Base-by-base conservation (phyloP, 345 rosid species). In the Cardamine occulta region DNA sequence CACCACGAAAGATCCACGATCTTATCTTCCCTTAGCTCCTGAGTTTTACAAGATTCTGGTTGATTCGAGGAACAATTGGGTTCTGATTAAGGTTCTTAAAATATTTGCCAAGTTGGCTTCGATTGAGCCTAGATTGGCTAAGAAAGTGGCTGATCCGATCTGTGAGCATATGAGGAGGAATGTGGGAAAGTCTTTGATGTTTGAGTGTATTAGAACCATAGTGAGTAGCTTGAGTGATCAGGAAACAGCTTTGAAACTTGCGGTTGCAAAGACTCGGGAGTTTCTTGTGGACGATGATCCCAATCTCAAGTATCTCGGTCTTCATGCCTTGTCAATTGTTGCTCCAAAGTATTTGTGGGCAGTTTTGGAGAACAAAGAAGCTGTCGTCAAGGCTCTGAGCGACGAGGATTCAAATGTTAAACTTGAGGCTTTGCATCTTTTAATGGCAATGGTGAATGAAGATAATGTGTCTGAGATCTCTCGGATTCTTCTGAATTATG, bases 381-480 rank as follows among this genome's bases (percentile, higher is more conserved):
- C 88, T 62, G 94, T 95, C 49, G 85, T 90, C 49, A 89, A 85
- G 83, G 92, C 97, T 71, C 72, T 95, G 84, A 95, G 91, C 58
- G 93, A 93, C 64, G 88, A 42, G 51, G 99, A 95, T 88, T 84
- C 89, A 18, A 89, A 91, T 81, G 86, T 93, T 71, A 93, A 88
- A 79, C 79, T 82, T 3, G 90, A 85, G 85, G 88, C 99, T 7
- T 84, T 95, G 85, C 86, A 81, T 21, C 88, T 95, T 3, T 78
- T 95, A 60, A 93, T 89, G 96, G 83, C 93, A 17, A 88, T 91
- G 98, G 97, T 91, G 29, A 92, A 94, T 70, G 96, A 89, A 79
- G 79, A 74, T 78, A 93, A 87, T 68, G 88, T 91, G 73, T 80
- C 79, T 42, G 99, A 95, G 76, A 90, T 91, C 59, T 85, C 91